A percentile compares a stretch with the other conserved stretches of the same genome.
These are phyloP conservation scores for Phylloporus sp. DNA, from an alignment of 768 basidiomycete species.

Conservation along the genomic window DNA sequence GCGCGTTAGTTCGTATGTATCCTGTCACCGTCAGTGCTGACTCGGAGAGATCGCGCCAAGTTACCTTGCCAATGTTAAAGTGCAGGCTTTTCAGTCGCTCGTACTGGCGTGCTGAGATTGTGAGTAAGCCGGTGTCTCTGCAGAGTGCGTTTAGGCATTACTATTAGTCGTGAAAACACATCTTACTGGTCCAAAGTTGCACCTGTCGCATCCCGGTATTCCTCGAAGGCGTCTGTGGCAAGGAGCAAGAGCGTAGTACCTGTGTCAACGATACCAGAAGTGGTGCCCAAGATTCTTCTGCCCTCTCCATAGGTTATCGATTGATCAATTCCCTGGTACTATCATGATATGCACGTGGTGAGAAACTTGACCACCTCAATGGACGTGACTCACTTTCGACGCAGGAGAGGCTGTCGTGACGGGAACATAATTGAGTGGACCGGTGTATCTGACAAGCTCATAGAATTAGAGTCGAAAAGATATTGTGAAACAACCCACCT, in stretches of 20 bases:
- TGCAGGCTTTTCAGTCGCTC: constrained; percentile 45
- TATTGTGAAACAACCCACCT: constrained; percentile 30
- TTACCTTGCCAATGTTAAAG: constrained; percentile 48
- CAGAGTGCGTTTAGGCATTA: constrained; percentile 22
- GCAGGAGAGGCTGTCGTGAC: constrained; percentile 46
- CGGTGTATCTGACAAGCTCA: constrained; percentile 26
- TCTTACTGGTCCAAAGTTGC: constrained; percentile 47
- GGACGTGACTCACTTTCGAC: constrained; percentile 21
- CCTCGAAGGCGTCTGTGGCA: constrained; percentile 56
- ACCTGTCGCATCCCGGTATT: constrained; percentile 53
- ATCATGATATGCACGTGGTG: not conserved
- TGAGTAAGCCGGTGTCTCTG: constrained; percentile 50
- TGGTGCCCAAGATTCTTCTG: constrained; percentile 32
- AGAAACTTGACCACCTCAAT: not conserved
- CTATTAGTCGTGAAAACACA: not conserved
- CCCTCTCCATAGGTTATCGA: constrained; percentile 33
- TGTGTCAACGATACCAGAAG: constrained; percentile 50
- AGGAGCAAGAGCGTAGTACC: constrained; percentile 54
- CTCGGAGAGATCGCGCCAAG: not conserved
- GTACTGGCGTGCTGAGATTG: constrained; percentile 48
- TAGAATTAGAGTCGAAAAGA: not conserved
- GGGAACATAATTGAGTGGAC: constrained; percentile 35
- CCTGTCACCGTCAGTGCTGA: constrained; percentile 22
- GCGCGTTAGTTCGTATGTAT: constrained; percentile 50
- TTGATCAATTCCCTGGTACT: constrained; percentile 49